These are phyloP conservation scores for Pichia sorboxylosa DNA, from an alignment of 1,139 yeast species.

Conservation along the genomic window DNA sequence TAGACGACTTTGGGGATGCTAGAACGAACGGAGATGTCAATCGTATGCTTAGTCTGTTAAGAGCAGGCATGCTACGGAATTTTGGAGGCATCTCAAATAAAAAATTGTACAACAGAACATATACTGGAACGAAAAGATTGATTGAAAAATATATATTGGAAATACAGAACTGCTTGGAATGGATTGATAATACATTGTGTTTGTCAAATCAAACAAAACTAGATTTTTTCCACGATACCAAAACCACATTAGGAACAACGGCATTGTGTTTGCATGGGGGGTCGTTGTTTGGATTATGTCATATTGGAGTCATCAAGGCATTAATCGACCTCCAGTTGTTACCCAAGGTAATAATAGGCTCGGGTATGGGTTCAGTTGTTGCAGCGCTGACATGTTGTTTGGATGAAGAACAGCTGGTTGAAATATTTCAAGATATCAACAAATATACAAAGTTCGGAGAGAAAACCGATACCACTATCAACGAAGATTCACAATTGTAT, in stretches of 20 bases:
- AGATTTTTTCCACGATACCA: constrained; percentile 81
- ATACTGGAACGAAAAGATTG: constrained; percentile 75
- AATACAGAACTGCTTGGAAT: constrained; percentile 58
- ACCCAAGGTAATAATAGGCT: constrained; percentile 84
- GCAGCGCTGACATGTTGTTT: constrained; percentile 76
- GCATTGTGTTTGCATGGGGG: constrained; percentile 91
- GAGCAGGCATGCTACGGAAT: constrained; percentile 79
- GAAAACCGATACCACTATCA: neutral
- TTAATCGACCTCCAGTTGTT: constrained; percentile 59
- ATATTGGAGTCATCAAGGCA: constrained; percentile 82
- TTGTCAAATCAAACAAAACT: constrained; percentile 45
- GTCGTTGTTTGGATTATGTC: constrained; percentile 84
- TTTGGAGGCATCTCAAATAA: constrained; percentile 86
- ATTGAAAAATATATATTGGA: constrained; percentile 82
- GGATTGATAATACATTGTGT: constrained; percentile 24
- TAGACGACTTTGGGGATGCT: constrained; percentile 52
- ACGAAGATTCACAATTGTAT: constrained; percentile 3
- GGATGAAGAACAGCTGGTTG: constrained; percentile 34
- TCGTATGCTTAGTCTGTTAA: constrained; percentile 52
- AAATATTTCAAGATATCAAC: constrained; percentile 6
- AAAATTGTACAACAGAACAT: constrained; percentile 66
- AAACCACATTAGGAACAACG: constrained; percentile 83
- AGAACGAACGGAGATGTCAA: constrained; percentile 47
- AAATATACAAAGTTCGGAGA: constrained; percentile 29
- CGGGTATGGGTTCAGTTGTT: constrained; percentile 88